Evolutionary conservation across 257 asterid species (phyloP).

Genomic region (Solanum pennellii): DNA sequence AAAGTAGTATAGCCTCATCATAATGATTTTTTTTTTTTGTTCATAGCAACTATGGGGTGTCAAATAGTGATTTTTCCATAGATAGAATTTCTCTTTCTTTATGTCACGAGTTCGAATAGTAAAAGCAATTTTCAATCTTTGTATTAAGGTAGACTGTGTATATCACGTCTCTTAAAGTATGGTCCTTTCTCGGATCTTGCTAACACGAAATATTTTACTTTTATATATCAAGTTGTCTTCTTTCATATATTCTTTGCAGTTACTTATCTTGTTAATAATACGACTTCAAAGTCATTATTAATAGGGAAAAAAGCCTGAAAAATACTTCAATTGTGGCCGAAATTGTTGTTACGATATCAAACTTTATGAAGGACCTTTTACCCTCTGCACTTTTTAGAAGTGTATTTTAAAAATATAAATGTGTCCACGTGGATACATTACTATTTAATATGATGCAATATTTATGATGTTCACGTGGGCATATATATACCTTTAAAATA

Average conservation of each 20-base stretch:
- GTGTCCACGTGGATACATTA: no score
- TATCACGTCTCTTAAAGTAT: neutral
- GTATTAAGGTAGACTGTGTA: neutral
- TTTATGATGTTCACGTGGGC: no score
- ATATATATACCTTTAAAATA: no score
- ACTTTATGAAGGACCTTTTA: no score
- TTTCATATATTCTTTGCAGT: neutral
- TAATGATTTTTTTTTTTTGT: neutral
- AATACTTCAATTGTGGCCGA: no score
- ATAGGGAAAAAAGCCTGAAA: neutral
- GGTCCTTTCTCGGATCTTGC: no score
- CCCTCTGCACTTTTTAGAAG: no score
- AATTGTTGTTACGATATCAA: no score
- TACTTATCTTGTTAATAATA: neutral
- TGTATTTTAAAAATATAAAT: no score
- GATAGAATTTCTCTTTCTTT: neutral
- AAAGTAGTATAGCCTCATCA: conserved; percentile 10
- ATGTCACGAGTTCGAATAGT: neutral
- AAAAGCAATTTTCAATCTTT: neutral
- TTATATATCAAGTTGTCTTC: neutral
- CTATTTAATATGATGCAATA: no score
- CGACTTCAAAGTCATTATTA: neutral
- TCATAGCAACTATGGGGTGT: neutral
- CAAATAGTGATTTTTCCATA: neutral
- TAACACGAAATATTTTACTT: neutral